Evolutionary conservation across 352 stramenopile species (phyloP), one percentile per base, ranked within the genome.

Genomic region (Globisporangium barbulae): DNA sequence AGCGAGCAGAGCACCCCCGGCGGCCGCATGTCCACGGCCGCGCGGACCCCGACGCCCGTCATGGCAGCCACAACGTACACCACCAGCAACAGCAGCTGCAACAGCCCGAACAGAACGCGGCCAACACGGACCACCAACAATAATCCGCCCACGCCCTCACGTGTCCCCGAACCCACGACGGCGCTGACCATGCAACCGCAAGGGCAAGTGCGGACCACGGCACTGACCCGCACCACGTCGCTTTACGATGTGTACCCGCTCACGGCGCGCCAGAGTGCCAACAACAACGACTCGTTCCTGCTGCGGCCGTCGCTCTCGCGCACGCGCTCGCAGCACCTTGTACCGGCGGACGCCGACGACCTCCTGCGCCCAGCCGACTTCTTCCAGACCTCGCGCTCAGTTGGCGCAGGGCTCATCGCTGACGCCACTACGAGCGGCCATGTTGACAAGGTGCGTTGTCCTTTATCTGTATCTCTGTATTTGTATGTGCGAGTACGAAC

Each of bases 231-330:
- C 31, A 21, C 47, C 21, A 61, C 17, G 42, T 67, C 61, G 83
- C 81, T 90, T 67, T 90, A 90, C 74, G 81, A 86, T 53, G 79
- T 74, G 72, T 90, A 88, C 61, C 78, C 81, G 68, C 74, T 90
- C 15, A 81, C 71, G 53, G 69, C 78, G 42, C 75, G 73, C 39
- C 33, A 7, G 10, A 31, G 25, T 33, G 19, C 21, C 31, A 53
- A 69, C 5, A 47, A 10, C 42, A n/a, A 22, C 53, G 31, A 42
- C 2, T 58, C 72, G 15, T 52, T 58, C 0, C 63, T 67, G 15
- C 33, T 57, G 9, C 59, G 63, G 39, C 59, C 67, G 61, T 69
- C 76, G 47, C 67, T 81, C 49, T 64, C 62, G 52, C 76, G 71
- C 31, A 65, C 79, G 31, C 69, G 63, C 6, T 71, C 72, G 45